Evolutionary conservation across 1,139 yeast species (phyloP).

Genomic region (Meyerozyma athensensis): DNA sequence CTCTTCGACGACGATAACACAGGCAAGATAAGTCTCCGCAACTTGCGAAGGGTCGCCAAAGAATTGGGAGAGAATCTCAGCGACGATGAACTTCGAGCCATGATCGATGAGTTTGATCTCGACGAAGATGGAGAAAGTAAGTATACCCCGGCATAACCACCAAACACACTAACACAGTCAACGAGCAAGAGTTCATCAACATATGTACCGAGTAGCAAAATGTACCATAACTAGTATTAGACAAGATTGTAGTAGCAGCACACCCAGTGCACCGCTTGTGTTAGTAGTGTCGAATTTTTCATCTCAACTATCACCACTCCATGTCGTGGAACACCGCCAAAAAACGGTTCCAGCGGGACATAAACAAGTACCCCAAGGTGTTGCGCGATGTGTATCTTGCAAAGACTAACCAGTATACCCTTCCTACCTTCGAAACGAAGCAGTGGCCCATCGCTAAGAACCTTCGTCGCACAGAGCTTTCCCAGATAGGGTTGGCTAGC

Average conservation of each 20-base stretch:
- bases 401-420: slow-evolving; percentile 21
- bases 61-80: slow-evolving; percentile 89
- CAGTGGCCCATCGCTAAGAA: slow-evolving; percentile 20
- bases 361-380: slow-evolving; percentile 28
- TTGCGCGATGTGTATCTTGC: slow-evolving; percentile 26
- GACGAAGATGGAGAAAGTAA: slow-evolving; percentile 91
- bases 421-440: slow-evolving; percentile 34
- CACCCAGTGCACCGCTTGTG: neutral
- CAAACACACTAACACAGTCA: slow-evolving; percentile 40
- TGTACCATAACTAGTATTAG: neutral
- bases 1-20: slow-evolving; percentile 86
- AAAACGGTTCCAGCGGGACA: slow-evolving; percentile 35
- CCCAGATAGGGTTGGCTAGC: slow-evolving; percentile 32
- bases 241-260: neutral
- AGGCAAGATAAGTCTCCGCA: slow-evolving; percentile 79
- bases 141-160: slow-evolving; percentile 20
- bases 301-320: slow-evolving; percentile 5
- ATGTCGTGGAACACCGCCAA: slow-evolving; percentile 39
- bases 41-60: slow-evolving; percentile 83
- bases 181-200: slow-evolving; percentile 87
- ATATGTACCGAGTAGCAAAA: slow-evolving; percentile 65
- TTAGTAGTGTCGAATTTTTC: slow-evolving; percentile 1
- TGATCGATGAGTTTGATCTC: slow-evolving; percentile 96
- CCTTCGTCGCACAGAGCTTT: slow-evolving; percentile 25
- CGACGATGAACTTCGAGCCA: slow-evolving; percentile 89